These are phyloP conservation scores for Alternaria ventricosa DNA, from an alignment of 2,329 filamentous ascomycete genomes.

Conservation along the genomic window DNA sequence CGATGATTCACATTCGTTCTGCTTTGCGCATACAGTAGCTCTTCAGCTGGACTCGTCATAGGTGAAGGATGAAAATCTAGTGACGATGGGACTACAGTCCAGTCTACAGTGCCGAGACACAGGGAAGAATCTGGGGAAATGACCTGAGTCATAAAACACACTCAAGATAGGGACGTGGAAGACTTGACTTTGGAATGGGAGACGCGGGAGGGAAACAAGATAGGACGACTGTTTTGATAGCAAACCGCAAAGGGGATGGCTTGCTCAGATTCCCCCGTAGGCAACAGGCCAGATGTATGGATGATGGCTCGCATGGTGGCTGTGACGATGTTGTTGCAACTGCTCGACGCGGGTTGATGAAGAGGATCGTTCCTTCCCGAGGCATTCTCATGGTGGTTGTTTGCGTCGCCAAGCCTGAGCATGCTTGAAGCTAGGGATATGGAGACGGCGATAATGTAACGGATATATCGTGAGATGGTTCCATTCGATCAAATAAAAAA, in stretches of 20 bases:
- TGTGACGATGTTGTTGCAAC: background rate
- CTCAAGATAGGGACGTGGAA: no score
- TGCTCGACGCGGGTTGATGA: background rate
- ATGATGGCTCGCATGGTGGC: background rate
- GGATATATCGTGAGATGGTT: no score
- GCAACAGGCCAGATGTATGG: background rate
- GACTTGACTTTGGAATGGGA: background rate
- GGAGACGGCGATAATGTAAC: no score
- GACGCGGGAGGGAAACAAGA: background rate
- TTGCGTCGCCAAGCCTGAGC: background rate
- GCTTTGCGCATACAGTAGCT: background rate
- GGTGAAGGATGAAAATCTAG: background rate
- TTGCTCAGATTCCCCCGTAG: background rate
- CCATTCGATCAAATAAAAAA: background rate
- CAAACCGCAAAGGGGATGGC: background rate
- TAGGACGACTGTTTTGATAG: background rate
- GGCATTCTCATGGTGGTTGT: background rate
- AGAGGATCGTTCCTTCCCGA: background rate
- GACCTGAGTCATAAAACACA: no score
- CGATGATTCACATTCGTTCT: background rate
- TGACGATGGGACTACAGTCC: background rate
- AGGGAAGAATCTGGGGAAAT: background rate
- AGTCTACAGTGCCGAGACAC: background rate
- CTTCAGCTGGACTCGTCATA: background rate
- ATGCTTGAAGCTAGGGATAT: background rate